A percentile compares a stretch with the other conserved stretches of the same genome.
Conservation (phyloP, 768 basidiomycete genomes). For the Podaxis sp. region DNA sequence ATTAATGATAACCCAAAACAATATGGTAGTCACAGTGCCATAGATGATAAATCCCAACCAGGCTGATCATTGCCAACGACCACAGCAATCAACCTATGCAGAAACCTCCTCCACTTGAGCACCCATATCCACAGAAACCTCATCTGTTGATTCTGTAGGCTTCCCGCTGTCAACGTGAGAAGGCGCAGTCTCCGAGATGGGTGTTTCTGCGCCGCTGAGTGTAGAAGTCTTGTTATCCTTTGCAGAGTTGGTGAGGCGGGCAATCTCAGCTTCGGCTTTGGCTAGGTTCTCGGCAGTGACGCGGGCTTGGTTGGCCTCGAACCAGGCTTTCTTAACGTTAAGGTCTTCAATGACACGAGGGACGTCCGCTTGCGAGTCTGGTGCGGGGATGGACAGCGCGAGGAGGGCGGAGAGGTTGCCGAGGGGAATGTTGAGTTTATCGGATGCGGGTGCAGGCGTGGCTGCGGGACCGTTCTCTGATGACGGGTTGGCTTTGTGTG, state of each 20-base stretch:
- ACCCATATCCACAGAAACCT: constrained; percentile 21
- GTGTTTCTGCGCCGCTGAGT: constrained; percentile 24
- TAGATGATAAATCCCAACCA: not conserved
- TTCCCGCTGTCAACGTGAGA: constrained; percentile 35
- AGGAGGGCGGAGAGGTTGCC: constrained; percentile 86
- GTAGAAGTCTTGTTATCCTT: constrained; percentile 30
- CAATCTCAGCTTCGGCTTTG: constrained; percentile 75
- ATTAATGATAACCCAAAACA: constrained; percentile 7
- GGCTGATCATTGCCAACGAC: not conserved
- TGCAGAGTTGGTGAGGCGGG: constrained; percentile 41
- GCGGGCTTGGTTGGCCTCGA: constrained; percentile 83
- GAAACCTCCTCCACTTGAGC: constrained; percentile 23
- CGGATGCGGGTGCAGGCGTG: constrained; percentile 18
- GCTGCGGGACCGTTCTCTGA: constrained; percentile 26
- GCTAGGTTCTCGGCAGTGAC: constrained; percentile 76
- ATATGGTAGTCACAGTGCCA: not conserved
- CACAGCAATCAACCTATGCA: not conserved
- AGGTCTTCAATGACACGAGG: constrained; percentile 85
- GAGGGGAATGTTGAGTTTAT: constrained; percentile 69
- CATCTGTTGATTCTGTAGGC: constrained; percentile 35
- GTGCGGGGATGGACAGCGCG: constrained; percentile 85
- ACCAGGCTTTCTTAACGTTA: constrained; percentile 94
- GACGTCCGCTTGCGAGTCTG: constrained; percentile 69
- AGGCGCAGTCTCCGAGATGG: constrained; percentile 27
- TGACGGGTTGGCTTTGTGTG: constrained; percentile 33